Evolutionary conservation across 805 yeast genomes (phyloP), one percentile per base, ranked within the genome.

Genomic region (Tetrapisispora nanseiensis): DNA sequence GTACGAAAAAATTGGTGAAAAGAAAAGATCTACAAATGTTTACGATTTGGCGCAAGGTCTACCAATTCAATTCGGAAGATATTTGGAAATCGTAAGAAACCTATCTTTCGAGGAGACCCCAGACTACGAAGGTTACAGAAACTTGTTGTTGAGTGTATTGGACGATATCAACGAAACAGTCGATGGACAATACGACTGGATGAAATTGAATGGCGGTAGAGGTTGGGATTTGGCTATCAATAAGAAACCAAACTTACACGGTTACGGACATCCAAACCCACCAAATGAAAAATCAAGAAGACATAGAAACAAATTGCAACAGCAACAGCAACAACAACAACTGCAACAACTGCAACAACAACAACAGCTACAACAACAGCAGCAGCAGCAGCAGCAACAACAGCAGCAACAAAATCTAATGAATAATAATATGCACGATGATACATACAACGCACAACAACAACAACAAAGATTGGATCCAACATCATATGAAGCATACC

Each of bases 121-220:
- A 9, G 95, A 86, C 63, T 92, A 92, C 66, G 90, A 85, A 50
- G 86, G 85, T 54, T 77, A 87, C 62, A 74, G 92, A 43, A 76
- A 75, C 46, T 68, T 92, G 46, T 71, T 92, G 72, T 74, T 86
- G 49, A 78, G 85, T 46, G 92, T 87, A 0, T 67, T 92, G 47
- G 79, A 78, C 39, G 79, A 82, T 27, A 71, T 81, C 40, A 82
- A 80, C 39, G 85, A 80, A 47, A 63, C 63, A 29, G 82, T 79
- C 40, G 97, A 92, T 65, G 95, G 85, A 36, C 89, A 85, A 56
- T 92, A 87, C 65, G 98, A 92, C 69, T 92, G 98, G 98, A 86
- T 87, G 95, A 84, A 82, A 55, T 71, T 92, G 52, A 92, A 92
- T 61, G 86, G 84, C 43, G 97, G 97, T 46, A 80, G 81, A 62